Evolutionary conservation across 2,329 filamentous ascomycete species (phyloP).

Genomic region (Ophiostoma sp.): DNA sequence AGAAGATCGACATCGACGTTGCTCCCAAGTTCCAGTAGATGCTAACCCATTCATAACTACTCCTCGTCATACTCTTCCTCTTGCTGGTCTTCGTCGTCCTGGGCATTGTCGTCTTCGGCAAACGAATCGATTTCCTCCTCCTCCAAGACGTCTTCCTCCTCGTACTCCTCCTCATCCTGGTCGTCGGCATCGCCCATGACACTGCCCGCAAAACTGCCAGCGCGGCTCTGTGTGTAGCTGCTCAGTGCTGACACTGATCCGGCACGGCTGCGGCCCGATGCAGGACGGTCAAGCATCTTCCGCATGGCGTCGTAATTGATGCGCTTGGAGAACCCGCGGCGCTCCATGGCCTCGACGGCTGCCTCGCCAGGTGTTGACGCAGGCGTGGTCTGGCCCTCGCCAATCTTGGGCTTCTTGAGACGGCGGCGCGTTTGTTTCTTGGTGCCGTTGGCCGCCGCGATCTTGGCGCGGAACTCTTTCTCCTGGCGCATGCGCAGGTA

Average conservation of each 20-base stretch:
- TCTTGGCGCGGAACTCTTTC: slow-evolving; percentile 70
- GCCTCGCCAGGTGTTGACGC: slow-evolving; percentile 65
- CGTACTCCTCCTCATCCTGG: slow-evolving; percentile 22
- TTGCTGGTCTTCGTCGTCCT: slow-evolving; percentile 20
- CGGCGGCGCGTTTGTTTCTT: slow-evolving; percentile 37
- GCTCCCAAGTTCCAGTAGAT: background rate
- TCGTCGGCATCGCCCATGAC: slow-evolving; percentile 24
- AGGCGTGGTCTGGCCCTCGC: slow-evolving; percentile 60
- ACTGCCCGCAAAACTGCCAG: slow-evolving; percentile 31
- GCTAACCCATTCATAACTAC: slow-evolving; percentile 12
- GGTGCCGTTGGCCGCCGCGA: slow-evolving; percentile 35
- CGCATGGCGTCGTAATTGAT: slow-evolving; percentile 66
- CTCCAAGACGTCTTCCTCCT: slow-evolving; percentile 21
- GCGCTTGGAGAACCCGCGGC: slow-evolving; percentile 63
- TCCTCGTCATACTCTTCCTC: slow-evolving; percentile 19
- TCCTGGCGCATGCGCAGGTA: slow-evolving; percentile 84
- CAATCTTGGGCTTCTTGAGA: slow-evolving; percentile 52
- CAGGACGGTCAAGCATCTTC: slow-evolving; percentile 48
- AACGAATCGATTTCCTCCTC: slow-evolving; percentile 25
- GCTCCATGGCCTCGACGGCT: slow-evolving; percentile 63
- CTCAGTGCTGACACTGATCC: slow-evolving; percentile 47
- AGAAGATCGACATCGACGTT: background rate
- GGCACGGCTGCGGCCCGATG: slow-evolving; percentile 34
- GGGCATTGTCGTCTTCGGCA: slow-evolving; percentile 21
- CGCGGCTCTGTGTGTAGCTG: slow-evolving; percentile 35